Evolutionary conservation across 179 eudicot genomes (phyloP).

Genomic region (Heliamphora pulchella): DNA sequence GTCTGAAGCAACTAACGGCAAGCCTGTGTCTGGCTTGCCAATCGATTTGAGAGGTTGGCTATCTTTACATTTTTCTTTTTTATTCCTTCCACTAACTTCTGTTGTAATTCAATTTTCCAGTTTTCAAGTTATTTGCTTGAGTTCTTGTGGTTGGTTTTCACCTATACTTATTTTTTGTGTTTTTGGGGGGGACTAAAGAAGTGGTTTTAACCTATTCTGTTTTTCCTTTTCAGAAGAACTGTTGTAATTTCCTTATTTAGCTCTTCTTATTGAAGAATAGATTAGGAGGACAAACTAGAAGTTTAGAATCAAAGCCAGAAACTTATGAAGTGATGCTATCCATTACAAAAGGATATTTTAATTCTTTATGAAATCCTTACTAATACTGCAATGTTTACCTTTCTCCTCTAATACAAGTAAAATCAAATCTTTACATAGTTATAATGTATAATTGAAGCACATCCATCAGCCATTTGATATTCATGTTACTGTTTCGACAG

Average conservation of each 20-base stretch:
- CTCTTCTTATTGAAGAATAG: background rate
- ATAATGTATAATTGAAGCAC: background rate
- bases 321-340: background rate
- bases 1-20: conserved; percentile 52
- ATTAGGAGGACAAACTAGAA: background rate
- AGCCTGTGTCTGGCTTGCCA: conserved; percentile 65
- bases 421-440: background rate
- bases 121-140: background rate
- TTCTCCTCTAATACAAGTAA: background rate
- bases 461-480: background rate
- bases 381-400: background rate
- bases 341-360: background rate
- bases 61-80: background rate
- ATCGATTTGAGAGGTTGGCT: conserved; percentile 64
- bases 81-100: background rate
- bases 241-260: background rate
- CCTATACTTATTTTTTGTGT: no score
- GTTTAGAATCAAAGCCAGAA: background rate
- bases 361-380: background rate
- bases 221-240: background rate
- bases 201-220: background rate
- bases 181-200: no score
- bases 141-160: background rate
- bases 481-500: background rate
- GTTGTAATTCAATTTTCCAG: background rate